Evolutionary conservation across 2,329 filamentous ascomycete species (phyloP), one percentile per base, ranked within the genome.

Genomic region (Cladosporium austrohemisphaericum): DNA sequence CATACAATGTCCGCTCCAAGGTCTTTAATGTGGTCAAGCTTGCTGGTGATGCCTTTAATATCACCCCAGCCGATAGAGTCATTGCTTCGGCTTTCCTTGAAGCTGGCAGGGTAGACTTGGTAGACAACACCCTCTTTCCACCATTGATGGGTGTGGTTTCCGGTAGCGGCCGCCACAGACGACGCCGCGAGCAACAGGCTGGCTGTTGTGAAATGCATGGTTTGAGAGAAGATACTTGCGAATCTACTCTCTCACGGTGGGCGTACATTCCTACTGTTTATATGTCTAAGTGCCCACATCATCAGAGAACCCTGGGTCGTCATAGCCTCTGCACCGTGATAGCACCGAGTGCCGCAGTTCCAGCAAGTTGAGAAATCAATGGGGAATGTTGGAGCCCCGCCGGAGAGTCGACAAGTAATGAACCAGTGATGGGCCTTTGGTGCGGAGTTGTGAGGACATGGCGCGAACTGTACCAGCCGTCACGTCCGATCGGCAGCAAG

Each of bases 1-100:
- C 83, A 86, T 44, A 86, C 69, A 5, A 79, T 74, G 57, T 85
- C 76, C 8, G 82, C 68, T 1, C 82, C 82, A 0, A 86, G 67
- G 1, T 66, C 63, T 60, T 78, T 69, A 28, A 85, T 70, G 59
- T 85, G 83, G 58, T 80, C 74, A 2, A 86, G 68, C 54, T 80
- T 79, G 22, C 75, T 74, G 7, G 77, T 76, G 48, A 85, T 78
- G 13, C 82, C 83, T 5, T 71, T 73, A 14, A 86, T 65, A 55
- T 83, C 77, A 8, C 81, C 80, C 56, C 78, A 70, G 46, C 82
- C 79, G 57, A 79, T 76, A 31, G 72, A 73, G 50, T 80, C 78
- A 32, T 45, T 28, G 16, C 41, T 45, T 14, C 41, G 31, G 50
- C 74, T 73, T 57, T 76, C 72, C 54, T 67, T 65, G 58, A 74